Evolutionary conservation across 1,284 basidiomycete genomes (phyloP).

Genomic region (Sporisorium sorghi): DNA sequence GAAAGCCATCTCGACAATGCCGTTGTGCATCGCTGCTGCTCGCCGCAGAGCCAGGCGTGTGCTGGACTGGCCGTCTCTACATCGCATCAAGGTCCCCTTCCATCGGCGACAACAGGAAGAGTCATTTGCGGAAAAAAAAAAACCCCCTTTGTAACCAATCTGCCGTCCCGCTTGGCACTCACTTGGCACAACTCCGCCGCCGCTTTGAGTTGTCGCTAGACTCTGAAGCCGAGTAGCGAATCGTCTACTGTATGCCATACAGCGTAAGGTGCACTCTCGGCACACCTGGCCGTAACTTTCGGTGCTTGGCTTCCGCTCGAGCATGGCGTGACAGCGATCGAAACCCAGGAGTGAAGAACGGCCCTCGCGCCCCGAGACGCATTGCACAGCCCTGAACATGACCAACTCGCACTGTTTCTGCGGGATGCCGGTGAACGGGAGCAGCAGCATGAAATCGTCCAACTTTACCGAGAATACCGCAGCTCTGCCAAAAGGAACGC

Average conservation of each 20-base stretch:
- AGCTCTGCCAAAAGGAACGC: too few species aligned
- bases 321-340: neutral
- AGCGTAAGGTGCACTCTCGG: neutral
- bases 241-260: too few species aligned
- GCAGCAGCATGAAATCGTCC: too few species aligned
- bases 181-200: neutral
- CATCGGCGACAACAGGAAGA: neutral
- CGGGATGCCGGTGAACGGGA: too few species aligned
- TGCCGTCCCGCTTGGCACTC: neutral
- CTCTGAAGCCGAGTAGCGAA: neutral
- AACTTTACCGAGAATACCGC: too few species aligned
- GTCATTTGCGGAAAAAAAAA: neutral
- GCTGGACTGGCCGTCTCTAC: neutral
- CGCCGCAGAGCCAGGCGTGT: too few species aligned
- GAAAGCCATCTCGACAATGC: constrained; percentile 1
- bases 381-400: too few species aligned
- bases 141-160: too few species aligned
- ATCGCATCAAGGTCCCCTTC: neutral
- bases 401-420: too few species aligned
- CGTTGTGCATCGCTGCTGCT: too few species aligned
- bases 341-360: neutral
- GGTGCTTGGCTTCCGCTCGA: neutral
- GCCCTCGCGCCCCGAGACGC: constrained; percentile 1
- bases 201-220: neutral
- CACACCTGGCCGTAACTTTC: neutral